Percentiles rank a stretch among this genome's conserved stretches.
These are phyloP conservation scores for Pythium grandisporangium DNA, from an alignment of 352 stramenopile species.

Conservation along the genomic window DNA sequence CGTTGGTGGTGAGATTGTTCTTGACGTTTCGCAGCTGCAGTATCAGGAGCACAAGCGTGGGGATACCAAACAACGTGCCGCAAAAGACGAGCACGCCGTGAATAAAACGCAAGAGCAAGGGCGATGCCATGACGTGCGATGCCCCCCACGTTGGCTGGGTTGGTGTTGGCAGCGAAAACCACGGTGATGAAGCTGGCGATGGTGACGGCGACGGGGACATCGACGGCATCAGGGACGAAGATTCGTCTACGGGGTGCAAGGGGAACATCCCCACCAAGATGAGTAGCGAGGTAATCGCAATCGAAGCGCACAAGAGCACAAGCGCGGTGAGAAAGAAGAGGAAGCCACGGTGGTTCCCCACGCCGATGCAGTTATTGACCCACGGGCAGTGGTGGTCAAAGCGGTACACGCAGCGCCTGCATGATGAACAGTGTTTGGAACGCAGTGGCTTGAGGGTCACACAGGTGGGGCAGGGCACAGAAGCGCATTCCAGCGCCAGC, in stretches of 20 bases:
- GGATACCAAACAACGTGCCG: conserved; percentile 50
- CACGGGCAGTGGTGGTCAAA: conserved; percentile 84
- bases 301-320: conserved; percentile 32
- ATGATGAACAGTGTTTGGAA: conserved; percentile 78
- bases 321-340: conserved; percentile 55
- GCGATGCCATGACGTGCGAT: conserved; percentile 27
- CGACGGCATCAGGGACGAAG: not conserved
- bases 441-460: conserved; percentile 64
- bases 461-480: conserved; percentile 70
- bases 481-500: conserved; percentile 50
- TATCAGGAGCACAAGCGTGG: conserved; percentile 45
- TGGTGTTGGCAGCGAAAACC: too few relatives aligned
- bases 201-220: conserved; percentile 3
- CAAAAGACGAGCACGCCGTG: conserved; percentile 47
- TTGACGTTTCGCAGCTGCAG: conserved; percentile 69
- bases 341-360: conserved; percentile 66
- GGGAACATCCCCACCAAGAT: conserved; percentile 36
- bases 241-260: conserved; percentile 15
- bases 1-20: conserved; percentile 74
- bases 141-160: too few relatives aligned
- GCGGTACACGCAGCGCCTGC: conserved; percentile 63
- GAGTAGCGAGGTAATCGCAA: conserved; percentile 31
- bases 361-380: conserved; percentile 81
- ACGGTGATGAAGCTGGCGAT: not conserved
- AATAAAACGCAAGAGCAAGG: conserved; percentile 38